These are phyloP conservation scores for Trichomonas vaginalis DNA, from an alignment of 208 protist species.

Conservation along the genomic window DNA sequence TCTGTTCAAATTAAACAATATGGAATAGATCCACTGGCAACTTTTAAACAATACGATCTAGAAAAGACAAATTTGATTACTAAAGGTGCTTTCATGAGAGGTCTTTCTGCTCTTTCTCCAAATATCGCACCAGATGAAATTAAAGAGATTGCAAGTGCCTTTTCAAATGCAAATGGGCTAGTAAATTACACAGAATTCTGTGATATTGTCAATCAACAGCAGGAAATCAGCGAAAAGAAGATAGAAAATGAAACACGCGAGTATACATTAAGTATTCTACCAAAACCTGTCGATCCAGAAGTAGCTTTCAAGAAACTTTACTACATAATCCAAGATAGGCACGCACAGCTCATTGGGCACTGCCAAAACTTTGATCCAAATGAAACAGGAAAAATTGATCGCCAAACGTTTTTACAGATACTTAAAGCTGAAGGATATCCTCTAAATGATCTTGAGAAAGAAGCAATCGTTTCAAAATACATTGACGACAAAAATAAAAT, in stretches of 20 bases:
- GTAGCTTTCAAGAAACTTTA: not conserved
- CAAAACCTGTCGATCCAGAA: not conserved
- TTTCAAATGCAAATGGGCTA: not conserved
- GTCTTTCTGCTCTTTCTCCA: not conserved
- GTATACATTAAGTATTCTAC: not conserved
- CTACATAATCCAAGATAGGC: not conserved
- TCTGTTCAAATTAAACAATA: not conserved
- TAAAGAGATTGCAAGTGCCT: not conserved
- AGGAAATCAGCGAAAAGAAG: not conserved
- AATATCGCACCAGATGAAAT: not conserved
- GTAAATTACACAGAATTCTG: not conserved
- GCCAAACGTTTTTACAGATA: not conserved
- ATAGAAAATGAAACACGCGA: not conserved
- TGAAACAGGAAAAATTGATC: not conserved
- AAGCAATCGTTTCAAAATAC: not conserved
- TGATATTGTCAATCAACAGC: not conserved
- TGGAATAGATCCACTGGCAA: not conserved
- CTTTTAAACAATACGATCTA: not conserved
- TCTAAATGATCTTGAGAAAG: not conserved
- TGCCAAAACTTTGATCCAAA: not conserved
- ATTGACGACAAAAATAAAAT: not conserved
- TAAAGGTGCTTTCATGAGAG: not conserved
- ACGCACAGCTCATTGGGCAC: not conserved
- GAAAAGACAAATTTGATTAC: not conserved
- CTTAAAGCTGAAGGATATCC: not conserved